phyloP scores from a whole-genome alignment of 805 yeast species.

The Middelhovenomyces tepae region DNA sequence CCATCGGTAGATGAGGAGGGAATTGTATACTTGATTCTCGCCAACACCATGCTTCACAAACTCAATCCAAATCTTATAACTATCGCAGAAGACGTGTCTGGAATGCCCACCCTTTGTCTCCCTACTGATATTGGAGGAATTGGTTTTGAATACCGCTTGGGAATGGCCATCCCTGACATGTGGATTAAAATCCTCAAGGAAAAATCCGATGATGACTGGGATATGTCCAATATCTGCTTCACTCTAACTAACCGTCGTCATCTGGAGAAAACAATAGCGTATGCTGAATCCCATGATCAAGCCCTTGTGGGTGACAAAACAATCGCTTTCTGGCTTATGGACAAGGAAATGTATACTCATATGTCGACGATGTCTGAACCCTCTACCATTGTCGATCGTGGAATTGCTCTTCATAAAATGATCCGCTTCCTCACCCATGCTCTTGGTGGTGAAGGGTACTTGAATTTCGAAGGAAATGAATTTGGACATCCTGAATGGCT shows the following conservation, averaged over 20 bases:
- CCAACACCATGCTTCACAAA: conserved; percentile 65
- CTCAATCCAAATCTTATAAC: conserved; percentile 52
- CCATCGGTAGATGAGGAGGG: conserved; percentile 82
- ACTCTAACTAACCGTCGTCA: conserved; percentile 84
- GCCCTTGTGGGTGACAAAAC: conserved; percentile 97
- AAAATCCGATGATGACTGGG: conserved; percentile 82
- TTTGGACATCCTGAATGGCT: conserved; percentile 99
- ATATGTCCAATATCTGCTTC: conserved; percentile 66
- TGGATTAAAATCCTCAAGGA: conserved; percentile 94
- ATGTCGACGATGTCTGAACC: conserved; percentile 72
- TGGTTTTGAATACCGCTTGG: conserved; percentile 87
- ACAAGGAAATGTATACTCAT: conserved; percentile 93
- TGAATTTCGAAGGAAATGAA: conserved; percentile 95
- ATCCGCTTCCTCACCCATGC: conserved; percentile 80
- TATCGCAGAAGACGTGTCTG: conserved; percentile 95
- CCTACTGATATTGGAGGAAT: conserved; percentile 72
- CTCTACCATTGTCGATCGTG: conserved; percentile 78
- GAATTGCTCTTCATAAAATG: conserved; percentile 83
- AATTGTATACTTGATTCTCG: conserved; percentile 75
- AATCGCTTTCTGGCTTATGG: conserved; percentile 97
- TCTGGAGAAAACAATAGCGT: conserved; percentile 80
- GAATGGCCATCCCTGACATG: conserved; percentile 98
- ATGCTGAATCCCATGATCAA: conserved; percentile 94
- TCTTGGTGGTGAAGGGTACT: conserved; percentile 94
- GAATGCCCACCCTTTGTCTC: conserved; percentile 90